These are phyloP conservation scores for Tolypocladium paradoxum DNA, from an alignment of 2,329 filamentous ascomycete genomes.

Conservation along the genomic window DNA sequence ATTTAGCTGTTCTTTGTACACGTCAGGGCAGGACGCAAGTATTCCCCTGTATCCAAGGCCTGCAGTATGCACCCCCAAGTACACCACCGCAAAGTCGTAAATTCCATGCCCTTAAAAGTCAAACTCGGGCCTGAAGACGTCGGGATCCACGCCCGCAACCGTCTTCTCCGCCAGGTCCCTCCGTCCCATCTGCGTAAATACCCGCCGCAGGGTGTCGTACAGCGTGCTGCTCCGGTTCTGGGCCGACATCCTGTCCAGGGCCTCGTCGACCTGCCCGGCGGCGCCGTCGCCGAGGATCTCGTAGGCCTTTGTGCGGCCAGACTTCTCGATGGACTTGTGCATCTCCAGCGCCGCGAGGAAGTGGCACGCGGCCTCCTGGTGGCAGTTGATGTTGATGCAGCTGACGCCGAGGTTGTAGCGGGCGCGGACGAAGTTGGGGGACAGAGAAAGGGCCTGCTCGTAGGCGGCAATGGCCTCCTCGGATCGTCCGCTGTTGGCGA, in stretches of 20 bases:
- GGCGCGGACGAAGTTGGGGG: constrained; percentile 93
- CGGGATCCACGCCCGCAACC: constrained; percentile 80
- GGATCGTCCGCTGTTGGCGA: constrained; percentile 85
- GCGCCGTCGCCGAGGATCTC: constrained; percentile 60
- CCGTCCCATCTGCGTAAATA: constrained; percentile 94
- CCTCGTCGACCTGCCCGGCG: constrained; percentile 44
- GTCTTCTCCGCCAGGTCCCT: constrained; percentile 82
- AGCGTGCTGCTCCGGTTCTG: constrained; percentile 97
- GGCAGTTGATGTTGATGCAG: constrained; percentile 96
- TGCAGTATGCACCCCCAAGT: not conserved
- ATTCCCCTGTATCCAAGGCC: not conserved
- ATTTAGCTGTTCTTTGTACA: not conserved
- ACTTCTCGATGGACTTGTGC: constrained; percentile 87
- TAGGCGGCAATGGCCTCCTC: constrained; percentile 98
- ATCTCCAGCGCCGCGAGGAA: constrained; percentile 85
- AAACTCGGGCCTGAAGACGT: constrained; percentile 80
- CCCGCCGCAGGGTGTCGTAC: constrained; percentile 84
- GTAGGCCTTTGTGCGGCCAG: constrained; percentile 70
- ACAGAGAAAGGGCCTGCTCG: constrained; percentile 78
- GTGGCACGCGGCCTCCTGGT: constrained; percentile 85
- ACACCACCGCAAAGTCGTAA: not conserved
- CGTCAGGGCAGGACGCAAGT: not conserved
- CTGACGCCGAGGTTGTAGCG: constrained; percentile 93
- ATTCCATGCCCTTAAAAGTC: constrained; percentile 48
- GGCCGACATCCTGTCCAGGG: constrained; percentile 76